Evolutionary conservation across 1,284 basidiomycete genomes (phyloP).

Genomic region (Apiotrichum sp.): DNA sequence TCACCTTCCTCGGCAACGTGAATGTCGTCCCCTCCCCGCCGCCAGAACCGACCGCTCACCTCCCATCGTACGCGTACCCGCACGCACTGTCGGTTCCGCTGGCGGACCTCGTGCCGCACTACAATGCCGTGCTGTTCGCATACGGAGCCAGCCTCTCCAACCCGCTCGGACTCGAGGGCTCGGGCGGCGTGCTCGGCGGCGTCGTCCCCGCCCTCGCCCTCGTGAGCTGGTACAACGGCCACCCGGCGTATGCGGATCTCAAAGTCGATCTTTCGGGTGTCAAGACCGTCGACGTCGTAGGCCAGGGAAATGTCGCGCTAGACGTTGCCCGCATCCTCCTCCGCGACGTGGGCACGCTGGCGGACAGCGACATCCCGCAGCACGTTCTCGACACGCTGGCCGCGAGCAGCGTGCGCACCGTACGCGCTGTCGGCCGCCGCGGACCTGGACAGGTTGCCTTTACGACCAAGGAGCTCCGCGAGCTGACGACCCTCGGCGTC

Average conservation of each 20-base stretch:
- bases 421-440: constrained; percentile 77
- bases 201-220: constrained; percentile 75
- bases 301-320: constrained; percentile 93
- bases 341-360: constrained; percentile 57
- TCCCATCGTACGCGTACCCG: constrained; percentile 44
- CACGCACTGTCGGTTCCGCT: constrained; percentile 47
- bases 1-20: constrained; percentile 90
- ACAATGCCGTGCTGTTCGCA: constrained; percentile 50
- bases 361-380: constrained; percentile 72
- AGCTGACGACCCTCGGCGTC: constrained; percentile 74
- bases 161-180: constrained; percentile 28
- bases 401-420: constrained; percentile 55
- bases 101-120: constrained; percentile 44
- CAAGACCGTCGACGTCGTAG: constrained; percentile 74
- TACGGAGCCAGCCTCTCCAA: constrained; percentile 49
- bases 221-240: constrained; percentile 97
- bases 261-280: constrained; percentile 53
- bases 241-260: constrained; percentile 58
- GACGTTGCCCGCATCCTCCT: constrained; percentile 90
- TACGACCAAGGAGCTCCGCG: constrained; percentile 89
- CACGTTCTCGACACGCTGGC: constrained; percentile 65
- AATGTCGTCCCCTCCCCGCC: constrained; percentile 51
- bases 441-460: constrained; percentile 87
- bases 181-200: constrained; percentile 52
- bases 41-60: constrained; percentile 21